Evolutionary conservation across 495 filamentous ascomycete species (phyloP), one percentile per base, ranked within the genome.

Genomic region (Penicillium coprophilum): DNA sequence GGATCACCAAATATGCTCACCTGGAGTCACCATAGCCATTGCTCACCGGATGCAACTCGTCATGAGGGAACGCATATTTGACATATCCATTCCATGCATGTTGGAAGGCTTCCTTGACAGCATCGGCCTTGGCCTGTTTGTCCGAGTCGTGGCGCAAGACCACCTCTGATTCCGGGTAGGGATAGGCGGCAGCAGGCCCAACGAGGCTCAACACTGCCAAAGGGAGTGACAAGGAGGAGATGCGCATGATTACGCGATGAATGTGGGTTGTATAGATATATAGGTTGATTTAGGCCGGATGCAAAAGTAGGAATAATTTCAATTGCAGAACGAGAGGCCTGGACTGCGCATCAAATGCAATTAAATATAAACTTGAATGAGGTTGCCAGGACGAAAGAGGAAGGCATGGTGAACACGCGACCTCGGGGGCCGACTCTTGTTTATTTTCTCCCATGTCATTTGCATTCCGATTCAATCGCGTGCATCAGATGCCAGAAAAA

Each of bases 41-140:
- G 20, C 78, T 78, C 6, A 88, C 78, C 6, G 91, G 89, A 62
- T 76, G 77, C 32, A 96, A 69, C 51, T 92, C 88, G 68, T 96
- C 91, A 52, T 89, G 80, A 8, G 87, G 88, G 59, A 88, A 92
- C 0, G 90, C 89, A 70, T 91, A 87, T 77, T 85, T 77, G 59
- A 82, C 81, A 74, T 96, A 96, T 2, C 89, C 90, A 61, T 88
- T 72, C 89, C 90, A 96, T 3, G 91, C 85, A 65, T 84, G 82
- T 27, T 80, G 77, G 62, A 95, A 96, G 1, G 87, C 85, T 50
- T 86, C 81, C 64, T 87, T 90, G 24, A 95, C 82, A 1, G 89
- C 86, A 45, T 80, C 79, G 34, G 83, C 81, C 56, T 85, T 77
- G 20, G 71, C 59, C 23, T 71, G 56, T 21, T 45, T 47, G 0